Evolutionary conservation across 352 stramenopile species (phyloP), one percentile per base, ranked within the genome.

Genomic region (Globisporangium camurandrum): DNA sequence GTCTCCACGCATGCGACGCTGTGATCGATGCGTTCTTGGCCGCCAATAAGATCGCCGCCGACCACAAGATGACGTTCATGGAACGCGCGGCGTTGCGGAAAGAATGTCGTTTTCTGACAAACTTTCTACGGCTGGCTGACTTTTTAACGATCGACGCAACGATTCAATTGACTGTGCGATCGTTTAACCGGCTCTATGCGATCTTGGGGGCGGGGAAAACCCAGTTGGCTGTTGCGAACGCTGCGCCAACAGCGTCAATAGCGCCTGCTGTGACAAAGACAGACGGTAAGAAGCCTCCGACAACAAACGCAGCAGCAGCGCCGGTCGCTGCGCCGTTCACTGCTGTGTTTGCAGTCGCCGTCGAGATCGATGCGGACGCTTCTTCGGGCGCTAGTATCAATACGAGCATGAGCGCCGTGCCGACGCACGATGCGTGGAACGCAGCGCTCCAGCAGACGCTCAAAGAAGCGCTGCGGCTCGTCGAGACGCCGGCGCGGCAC

Each of bases 1-100:
- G 95, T 44, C 74, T 95, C 1, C 71, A 77, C 17, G 87, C 93
- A 2, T 97, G 93, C 43, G 88, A 97, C 57, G 66, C 91, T 10
- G 89, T 97, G 24, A 91, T 98, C 20, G 92, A 98, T 51, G 48
- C 55, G 14, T 98, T 98, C 44, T 67, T 98, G 20, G 70, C 70
- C 30, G 62, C 67, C 10, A 97, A 98, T 69, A 91, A 95, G 38
- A 98, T 98, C 59, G 80, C 86, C 0, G 69, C 88, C 0, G 86
- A 97, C 42, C 86, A 96, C 62, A 96, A 94, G 41, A 97, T 98
- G 92, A 98, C 90, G 6, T 98, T 98, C 60, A 98, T 98, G 92
- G 93, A 98, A 62, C 70, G 89, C 17, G 92, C 93, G 1, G 81
- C 84, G 3, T 54, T 98, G 36, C 79, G 92, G 3, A 92, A 90